phyloP scores from a whole-genome alignment of 257 asterid species.

The Fraxinus pennsylvanica region DNA sequence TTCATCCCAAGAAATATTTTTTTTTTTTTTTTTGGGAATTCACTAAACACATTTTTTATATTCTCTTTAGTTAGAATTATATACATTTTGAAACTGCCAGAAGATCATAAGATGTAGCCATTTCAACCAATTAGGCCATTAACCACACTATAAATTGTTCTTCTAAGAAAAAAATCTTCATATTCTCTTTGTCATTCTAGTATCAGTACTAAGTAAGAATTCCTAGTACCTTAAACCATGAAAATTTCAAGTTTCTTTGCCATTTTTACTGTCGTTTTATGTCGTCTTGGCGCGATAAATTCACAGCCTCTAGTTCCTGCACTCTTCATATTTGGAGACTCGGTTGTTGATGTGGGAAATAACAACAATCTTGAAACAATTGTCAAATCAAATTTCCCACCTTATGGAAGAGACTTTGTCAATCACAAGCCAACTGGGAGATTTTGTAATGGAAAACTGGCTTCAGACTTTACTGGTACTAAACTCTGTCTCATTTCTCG shows the following conservation, averaged over 20 bases:
- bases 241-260: conserved; percentile 16
- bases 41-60: conserved; percentile 14
- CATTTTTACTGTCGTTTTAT: not conserved
- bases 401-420: too few species aligned
- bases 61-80: conserved; percentile 28
- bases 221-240: not conserved
- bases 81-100: conserved; percentile 20
- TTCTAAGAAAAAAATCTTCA: conserved; percentile 8
- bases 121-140: conserved; percentile 42
- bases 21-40: not conserved
- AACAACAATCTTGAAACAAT: conserved; percentile 38
- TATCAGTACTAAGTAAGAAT: not conserved
- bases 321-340: too few species aligned
- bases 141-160: conserved; percentile 28
- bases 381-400: too few species aligned
- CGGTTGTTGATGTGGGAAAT: too few species aligned
- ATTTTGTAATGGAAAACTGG: conserved; percentile 76
- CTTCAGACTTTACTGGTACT: conserved; percentile 77
- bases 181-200: not conserved
- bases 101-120: conserved; percentile 38
- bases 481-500: too few species aligned
- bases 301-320: too few species aligned
- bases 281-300: too few species aligned
- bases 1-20: not conserved
- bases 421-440: too few species aligned